Percentiles rank a stretch among this genome's conserved stretches.
Conservation (phyloP, 176 grass and related monocot species). For the Sorghum bicolor region DNA sequence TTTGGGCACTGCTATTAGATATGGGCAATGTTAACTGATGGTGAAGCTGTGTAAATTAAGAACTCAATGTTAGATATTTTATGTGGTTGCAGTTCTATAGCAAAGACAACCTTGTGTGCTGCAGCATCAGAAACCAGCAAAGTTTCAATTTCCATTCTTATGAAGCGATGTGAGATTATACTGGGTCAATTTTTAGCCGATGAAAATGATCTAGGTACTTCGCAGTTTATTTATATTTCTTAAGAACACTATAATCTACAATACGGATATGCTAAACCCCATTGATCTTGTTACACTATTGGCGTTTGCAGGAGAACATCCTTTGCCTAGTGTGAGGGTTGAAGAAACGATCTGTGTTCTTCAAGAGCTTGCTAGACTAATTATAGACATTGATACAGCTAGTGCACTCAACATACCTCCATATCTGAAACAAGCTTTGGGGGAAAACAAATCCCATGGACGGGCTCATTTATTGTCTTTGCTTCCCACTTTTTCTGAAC, state of each 20-base stretch:
- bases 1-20: neutral
- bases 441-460: conserved; percentile 43
- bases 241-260: neutral
- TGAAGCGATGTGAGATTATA: conserved; percentile 85
- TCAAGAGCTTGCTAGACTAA: conserved; percentile 88
- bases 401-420: conserved; percentile 60
- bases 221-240: conserved; percentile 5
- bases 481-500: conserved; percentile 85
- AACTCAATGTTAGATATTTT: conserved; percentile 18
- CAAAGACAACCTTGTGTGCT: conserved; percentile 39
- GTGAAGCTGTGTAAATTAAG: conserved; percentile 1
- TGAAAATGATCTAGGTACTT: conserved; percentile 88
- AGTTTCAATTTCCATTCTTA: conserved; percentile 74
- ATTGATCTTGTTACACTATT: conserved; percentile 36
- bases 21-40: neutral
- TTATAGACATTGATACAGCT: conserved; percentile 61
- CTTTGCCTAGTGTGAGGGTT: conserved; percentile 72
- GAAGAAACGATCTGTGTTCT: conserved; percentile 85
- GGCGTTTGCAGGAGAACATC: conserved; percentile 56
- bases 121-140: conserved; percentile 69
- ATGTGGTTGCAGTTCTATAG: conserved; percentile 56
- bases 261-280: conserved; percentile 12
- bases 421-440: conserved; percentile 61
- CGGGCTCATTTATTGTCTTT: conserved; percentile 80
- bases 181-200: conserved; percentile 83